Conservation (phyloP, 2,329 filamentous ascomycete genomes). For the Incumbomyces delicatus region DNA sequence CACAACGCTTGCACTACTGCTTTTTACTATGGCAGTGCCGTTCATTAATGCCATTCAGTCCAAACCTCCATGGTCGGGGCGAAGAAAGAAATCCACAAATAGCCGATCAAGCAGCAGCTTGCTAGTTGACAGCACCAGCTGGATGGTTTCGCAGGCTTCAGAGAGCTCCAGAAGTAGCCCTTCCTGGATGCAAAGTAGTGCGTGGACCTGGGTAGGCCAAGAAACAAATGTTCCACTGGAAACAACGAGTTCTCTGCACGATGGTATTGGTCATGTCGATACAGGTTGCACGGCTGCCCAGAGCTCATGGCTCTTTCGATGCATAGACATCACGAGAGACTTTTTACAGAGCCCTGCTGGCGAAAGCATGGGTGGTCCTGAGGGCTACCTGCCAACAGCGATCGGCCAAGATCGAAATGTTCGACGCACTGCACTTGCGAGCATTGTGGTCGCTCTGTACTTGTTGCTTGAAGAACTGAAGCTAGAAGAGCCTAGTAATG, state of each 20-base stretch:
- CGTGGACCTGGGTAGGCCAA: constrained; percentile 61
- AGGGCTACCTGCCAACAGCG: constrained; percentile 58
- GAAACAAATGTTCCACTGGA: not conserved
- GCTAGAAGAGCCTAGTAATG: constrained; percentile 53
- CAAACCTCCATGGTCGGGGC: constrained; percentile 23
- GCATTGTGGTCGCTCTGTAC: constrained; percentile 67
- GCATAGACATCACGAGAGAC: constrained; percentile 51
- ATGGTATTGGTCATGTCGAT: not conserved
- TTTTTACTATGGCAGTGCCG: constrained; percentile 55
- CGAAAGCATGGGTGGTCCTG: constrained; percentile 41
- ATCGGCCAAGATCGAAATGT: constrained; percentile 44
- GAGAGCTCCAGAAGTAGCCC: constrained; percentile 34
- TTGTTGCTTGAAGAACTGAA: constrained; percentile 84
- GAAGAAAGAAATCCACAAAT: constrained; percentile 33
- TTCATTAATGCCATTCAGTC: constrained; percentile 38
- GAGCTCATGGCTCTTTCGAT: constrained; percentile 33
- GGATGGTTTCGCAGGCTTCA: constrained; percentile 40
- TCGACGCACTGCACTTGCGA: constrained; percentile 54
- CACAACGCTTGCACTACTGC: constrained; percentile 53
- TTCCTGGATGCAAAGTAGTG: constrained; percentile 46
- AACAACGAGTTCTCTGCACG: not conserved
- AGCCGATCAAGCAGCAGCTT: constrained; percentile 42
- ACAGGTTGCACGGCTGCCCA: not conserved
- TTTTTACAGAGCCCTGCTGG: constrained; percentile 55
- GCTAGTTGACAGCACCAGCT: constrained; percentile 22